Evolutionary conservation across 768 basidiomycete genomes (phyloP).

Genomic region (Lepiota subincarnata): DNA sequence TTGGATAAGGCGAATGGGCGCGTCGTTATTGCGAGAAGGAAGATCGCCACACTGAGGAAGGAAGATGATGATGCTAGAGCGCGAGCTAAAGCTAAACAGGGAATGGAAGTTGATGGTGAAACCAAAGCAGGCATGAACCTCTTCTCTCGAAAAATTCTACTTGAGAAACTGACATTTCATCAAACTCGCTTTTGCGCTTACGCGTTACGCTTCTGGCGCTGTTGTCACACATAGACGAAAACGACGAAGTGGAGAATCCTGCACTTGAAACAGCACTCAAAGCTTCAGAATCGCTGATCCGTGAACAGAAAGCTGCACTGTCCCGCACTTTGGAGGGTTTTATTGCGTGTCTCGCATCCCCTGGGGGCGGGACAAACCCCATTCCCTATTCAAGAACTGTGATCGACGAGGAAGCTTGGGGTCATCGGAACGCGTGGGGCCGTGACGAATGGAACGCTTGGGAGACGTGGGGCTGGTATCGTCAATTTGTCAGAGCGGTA

Average conservation of each 20-base stretch:
- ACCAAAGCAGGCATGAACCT: constrained; percentile 39
- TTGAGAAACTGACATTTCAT: too few species aligned
- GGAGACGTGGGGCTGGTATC: constrained; percentile 91
- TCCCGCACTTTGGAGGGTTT: constrained; percentile 76
- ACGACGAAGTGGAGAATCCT: constrained; percentile 51
- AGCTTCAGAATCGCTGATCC: constrained; percentile 67
- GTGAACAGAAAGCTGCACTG: constrained; percentile 73
- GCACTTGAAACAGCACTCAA: constrained; percentile 69
- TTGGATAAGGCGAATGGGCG: constrained; percentile 90
- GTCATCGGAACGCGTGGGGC: constrained; percentile 63
- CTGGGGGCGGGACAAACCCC: constrained; percentile 36
- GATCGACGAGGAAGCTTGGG: constrained; percentile 66
- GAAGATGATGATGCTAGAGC: constrained; percentile 88
- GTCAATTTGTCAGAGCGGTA: constrained; percentile 82
- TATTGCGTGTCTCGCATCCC: constrained; percentile 54
- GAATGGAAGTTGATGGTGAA: constrained; percentile 73
- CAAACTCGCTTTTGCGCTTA: background rate
- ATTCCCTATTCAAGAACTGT: constrained; percentile 51
- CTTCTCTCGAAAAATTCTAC: background rate
- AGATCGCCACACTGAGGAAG: constrained; percentile 70
- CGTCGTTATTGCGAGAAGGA: constrained; percentile 71
- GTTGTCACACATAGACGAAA: constrained; percentile 28
- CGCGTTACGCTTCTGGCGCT: background rate
- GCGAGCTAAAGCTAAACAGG: constrained; percentile 60
- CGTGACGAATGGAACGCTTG: constrained; percentile 77